phyloP scores from a whole-genome alignment of 2,329 filamentous ascomycete genomes.

The Stenocarpella maydis region DNA sequence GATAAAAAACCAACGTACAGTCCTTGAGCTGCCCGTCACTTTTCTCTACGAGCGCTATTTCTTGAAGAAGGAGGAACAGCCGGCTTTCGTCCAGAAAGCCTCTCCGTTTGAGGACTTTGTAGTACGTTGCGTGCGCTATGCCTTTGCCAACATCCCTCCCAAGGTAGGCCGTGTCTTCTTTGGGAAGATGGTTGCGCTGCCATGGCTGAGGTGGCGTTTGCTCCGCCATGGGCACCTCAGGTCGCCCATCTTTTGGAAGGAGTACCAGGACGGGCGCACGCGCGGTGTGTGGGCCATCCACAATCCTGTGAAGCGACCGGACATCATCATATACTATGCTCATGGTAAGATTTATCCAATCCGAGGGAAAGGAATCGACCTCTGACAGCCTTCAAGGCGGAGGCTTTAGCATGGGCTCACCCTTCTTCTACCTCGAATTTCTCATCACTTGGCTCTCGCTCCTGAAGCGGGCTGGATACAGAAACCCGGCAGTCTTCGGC shows the following conservation, averaged over 20 bases:
- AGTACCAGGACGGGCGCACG: slow-evolving; percentile 58
- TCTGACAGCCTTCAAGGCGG: slow-evolving; percentile 61
- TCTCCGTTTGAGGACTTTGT: slow-evolving; percentile 80
- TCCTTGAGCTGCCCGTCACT: slow-evolving; percentile 63
- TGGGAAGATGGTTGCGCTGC: slow-evolving; percentile 74
- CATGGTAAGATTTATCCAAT: too few species aligned
- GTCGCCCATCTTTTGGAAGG: slow-evolving; percentile 71
- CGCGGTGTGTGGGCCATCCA: slow-evolving; percentile 75
- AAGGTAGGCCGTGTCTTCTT: slow-evolving; percentile 79
- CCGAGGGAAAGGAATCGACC: not conserved
- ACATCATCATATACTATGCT: slow-evolving; percentile 82
- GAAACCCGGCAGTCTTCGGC: slow-evolving; percentile 80
- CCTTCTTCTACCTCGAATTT: slow-evolving; percentile 87
- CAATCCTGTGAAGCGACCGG: slow-evolving; percentile 67
- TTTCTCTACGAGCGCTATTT: slow-evolving; percentile 68
- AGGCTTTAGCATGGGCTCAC: slow-evolving; percentile 83
- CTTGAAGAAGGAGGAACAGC: slow-evolving; percentile 50
- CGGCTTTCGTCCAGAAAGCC: slow-evolving; percentile 73
- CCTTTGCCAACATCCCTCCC: slow-evolving; percentile 75
- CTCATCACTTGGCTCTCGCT: slow-evolving; percentile 75
- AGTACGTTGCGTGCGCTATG: slow-evolving; percentile 79
- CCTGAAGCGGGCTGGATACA: slow-evolving; percentile 70
- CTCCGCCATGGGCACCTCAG: slow-evolving; percentile 73
- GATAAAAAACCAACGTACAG: slow-evolving; percentile 46
- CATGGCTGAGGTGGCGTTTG: slow-evolving; percentile 80